Evolutionary conservation across 2,329 filamentous ascomycete species (phyloP).

Genomic region (Simplicillium sp.): DNA sequence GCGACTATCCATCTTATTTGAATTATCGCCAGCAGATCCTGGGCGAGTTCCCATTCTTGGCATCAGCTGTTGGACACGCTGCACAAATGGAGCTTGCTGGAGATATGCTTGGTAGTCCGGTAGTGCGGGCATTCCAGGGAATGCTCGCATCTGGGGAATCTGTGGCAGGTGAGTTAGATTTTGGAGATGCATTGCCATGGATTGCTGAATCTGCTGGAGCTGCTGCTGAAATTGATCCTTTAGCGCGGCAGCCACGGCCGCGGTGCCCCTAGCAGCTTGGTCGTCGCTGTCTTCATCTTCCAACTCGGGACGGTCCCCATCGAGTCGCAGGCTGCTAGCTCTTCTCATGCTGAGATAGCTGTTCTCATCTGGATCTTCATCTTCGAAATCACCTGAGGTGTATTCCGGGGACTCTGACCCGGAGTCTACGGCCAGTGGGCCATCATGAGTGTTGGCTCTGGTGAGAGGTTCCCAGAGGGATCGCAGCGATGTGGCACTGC

Average conservation of each 20-base stretch:
- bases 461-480: slow-evolving; percentile 55
- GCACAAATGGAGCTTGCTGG: slow-evolving; percentile 17
- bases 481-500: slow-evolving; percentile 56
- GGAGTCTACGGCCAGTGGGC: slow-evolving; percentile 29
- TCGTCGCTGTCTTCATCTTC: slow-evolving; percentile 28
- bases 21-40: slow-evolving; percentile 30
- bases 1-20: slow-evolving; percentile 38
- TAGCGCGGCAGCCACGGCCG: slow-evolving; percentile 58
- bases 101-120: slow-evolving; percentile 63
- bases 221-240: slow-evolving; percentile 66
- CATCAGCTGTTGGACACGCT: slow-evolving; percentile 61
- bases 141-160: slow-evolving; percentile 46
- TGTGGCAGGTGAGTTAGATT: slow-evolving; percentile 47
- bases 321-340: slow-evolving; percentile 16
- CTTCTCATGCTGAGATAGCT: slow-evolving; percentile 25
- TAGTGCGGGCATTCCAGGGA: slow-evolving; percentile 51
- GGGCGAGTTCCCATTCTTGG: slow-evolving; percentile 51
- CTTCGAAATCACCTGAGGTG: slow-evolving; percentile 32
- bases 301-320: slow-evolving; percentile 21
- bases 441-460: slow-evolving; percentile 20
- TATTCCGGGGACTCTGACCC: slow-evolving; percentile 34
- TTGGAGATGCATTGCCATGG: slow-evolving; percentile 55
- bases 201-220: slow-evolving; percentile 68
- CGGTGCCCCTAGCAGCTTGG: slow-evolving; percentile 35
- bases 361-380: slow-evolving; percentile 28